Conservation (phyloP, 202 grass and related monocot genomes). For the Bolboschoenoplectus hybrid region DNA sequence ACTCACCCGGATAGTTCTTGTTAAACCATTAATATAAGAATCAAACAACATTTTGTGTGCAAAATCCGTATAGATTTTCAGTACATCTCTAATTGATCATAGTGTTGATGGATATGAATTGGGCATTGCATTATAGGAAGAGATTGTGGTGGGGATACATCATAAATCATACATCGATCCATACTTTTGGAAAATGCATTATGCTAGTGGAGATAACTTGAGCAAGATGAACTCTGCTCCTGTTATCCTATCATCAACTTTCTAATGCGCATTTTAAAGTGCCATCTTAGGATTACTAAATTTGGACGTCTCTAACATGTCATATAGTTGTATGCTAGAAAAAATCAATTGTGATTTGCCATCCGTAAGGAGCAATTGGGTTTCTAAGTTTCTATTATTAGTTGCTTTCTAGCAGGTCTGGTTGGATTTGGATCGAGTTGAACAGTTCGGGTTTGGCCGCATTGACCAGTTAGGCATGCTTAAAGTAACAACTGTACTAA, state of each 20-base stretch:
- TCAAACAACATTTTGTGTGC: background rate
- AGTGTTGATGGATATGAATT: background rate
- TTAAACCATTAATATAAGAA: slow-evolving; percentile 9
- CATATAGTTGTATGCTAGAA: background rate
- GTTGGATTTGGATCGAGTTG: slow-evolving; percentile 19
- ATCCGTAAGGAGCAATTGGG: background rate
- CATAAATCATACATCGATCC: background rate
- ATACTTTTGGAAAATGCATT: slow-evolving; percentile 24
- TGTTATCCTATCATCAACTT: background rate
- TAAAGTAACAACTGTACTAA: background rate
- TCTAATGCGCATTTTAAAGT: background rate
- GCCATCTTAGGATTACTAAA: slow-evolving; percentile 10
- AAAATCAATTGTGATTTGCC: background rate
- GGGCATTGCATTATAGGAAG: background rate
- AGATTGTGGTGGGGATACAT: background rate
- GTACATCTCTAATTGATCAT: background rate
- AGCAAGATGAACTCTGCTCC: background rate
- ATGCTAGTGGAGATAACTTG: slow-evolving; percentile 11
- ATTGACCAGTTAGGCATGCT: background rate
- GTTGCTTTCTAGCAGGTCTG: background rate
- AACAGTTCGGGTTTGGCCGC: background rate
- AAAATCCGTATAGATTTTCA: background rate
- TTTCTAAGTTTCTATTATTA: background rate
- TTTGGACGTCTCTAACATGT: background rate
- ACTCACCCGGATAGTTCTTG: background rate